Evolutionary conservation across 768 basidiomycete genomes (phyloP), one percentile per base, ranked within the genome.

Genomic region (Russula sp.): DNA sequence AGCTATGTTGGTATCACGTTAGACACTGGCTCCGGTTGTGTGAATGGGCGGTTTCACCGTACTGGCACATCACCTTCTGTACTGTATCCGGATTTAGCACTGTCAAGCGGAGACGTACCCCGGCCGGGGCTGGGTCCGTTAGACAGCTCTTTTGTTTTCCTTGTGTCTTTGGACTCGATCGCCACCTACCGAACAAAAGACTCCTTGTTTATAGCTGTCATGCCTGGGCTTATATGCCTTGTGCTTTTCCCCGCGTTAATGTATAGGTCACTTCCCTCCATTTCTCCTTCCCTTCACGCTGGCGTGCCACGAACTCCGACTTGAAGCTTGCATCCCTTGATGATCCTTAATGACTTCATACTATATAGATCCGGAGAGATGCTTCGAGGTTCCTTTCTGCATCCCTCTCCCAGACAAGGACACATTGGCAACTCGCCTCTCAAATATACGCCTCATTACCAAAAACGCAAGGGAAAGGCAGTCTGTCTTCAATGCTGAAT

Each of bases 231-330:
- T 63, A 63, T 51, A 63, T 63, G 16, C 5, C 26, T 11, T 13
- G 44, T 55, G 13, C 32, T 42, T 55, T 32, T 48, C 22, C 42
- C 34, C 24, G 42, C 20, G 11, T n/a, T 24, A 57, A 61, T 61
- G 49, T 18, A 32, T 11, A 61, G 48, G 38, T 14, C 22, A 22
- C 51, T 49, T 46, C 63, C 59, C 40, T 65, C 64, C 59, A 56
- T 51, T 54, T 48, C 14, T 53, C 51, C 51, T 36, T 32, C n/a
- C 53, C 59, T 32, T 20, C 54, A 30, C 64, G 59, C 64, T 38
- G 64, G 59, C 64, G 64, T 61, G 64, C 64, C 9, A 44, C 59
- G 32, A 61, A 61, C 59, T 65, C 64, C 55, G 59, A 60, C 59
- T 55, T n/a, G 34, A 61, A 49, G 59, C 59, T 55, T n/a, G 34